These are phyloP conservation scores for Solanum peruvianum DNA, from an alignment of 257 asterid species.

Conservation along the genomic window DNA sequence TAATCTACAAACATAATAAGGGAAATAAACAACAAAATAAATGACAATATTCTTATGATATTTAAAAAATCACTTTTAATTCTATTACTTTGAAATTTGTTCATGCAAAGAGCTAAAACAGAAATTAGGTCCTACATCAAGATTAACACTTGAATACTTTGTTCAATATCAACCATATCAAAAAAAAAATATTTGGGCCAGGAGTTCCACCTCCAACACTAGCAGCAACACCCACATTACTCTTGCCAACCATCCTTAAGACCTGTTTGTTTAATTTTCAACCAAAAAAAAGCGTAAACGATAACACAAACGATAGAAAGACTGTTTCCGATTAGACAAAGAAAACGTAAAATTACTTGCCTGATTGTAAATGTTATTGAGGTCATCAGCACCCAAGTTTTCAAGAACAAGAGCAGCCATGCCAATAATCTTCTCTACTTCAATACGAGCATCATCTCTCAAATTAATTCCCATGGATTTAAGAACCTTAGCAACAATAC, in stretches of 20 bases:
- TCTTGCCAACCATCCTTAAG: slow-evolving; percentile 39
- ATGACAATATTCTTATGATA: not conserved
- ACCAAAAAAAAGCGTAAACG: not conserved
- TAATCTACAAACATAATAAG: no score
- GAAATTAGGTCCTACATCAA: not conserved
- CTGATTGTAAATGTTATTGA: slow-evolving; percentile 80
- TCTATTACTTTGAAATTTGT: not conserved
- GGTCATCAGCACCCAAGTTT: slow-evolving; percentile 91
- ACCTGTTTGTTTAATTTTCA: slow-evolving; percentile 11
- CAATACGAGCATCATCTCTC: slow-evolving; percentile 92
- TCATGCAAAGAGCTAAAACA: not conserved
- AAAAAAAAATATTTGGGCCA: slow-evolving; percentile 4
- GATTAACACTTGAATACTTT: not conserved
- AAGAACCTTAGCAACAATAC: slow-evolving; percentile 94
- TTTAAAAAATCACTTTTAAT: no score
- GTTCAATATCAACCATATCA: not conserved
- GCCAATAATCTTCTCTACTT: slow-evolving; percentile 90
- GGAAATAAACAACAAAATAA: no score
- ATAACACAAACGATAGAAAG: not conserved
- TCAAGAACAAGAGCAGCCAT: slow-evolving; percentile 94
- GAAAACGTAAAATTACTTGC: slow-evolving; percentile 11
- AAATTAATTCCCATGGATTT: slow-evolving; percentile 91
- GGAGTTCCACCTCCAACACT: slow-evolving; percentile 33
- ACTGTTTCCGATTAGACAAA: not conserved
- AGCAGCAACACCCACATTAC: slow-evolving; percentile 35